Conservation (phyloP, 768 basidiomycete genomes). For the Tulasnella sp. region DNA sequence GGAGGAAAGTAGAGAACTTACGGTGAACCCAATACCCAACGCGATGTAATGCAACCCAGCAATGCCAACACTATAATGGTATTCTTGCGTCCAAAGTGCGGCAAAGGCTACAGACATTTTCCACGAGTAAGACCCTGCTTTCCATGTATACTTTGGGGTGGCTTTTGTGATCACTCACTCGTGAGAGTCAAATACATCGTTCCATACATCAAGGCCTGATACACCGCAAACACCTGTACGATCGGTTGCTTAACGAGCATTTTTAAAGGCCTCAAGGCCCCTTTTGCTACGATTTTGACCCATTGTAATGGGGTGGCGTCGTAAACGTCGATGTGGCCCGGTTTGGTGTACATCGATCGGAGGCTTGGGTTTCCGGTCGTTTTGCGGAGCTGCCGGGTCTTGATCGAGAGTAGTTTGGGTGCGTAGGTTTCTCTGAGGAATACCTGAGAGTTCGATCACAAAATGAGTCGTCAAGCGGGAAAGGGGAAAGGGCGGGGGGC, state of each 20-base stretch:
- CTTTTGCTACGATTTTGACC: constrained; percentile 45
- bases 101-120: constrained; percentile 32
- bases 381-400: constrained; percentile 37
- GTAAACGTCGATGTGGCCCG: constrained; percentile 31
- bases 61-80: constrained; percentile 55
- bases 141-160: not conserved
- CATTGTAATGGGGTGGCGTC: not conserved
- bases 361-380: constrained; percentile 31
- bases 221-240: constrained; percentile 61
- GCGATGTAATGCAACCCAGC: constrained; percentile 68
- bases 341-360: constrained; percentile 34
- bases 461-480: too few relatives aligned
- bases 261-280: constrained; percentile 64
- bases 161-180: constrained; percentile 16
- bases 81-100: constrained; percentile 38
- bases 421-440: constrained; percentile 41
- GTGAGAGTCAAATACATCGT: constrained; percentile 48
- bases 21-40: constrained; percentile 58
- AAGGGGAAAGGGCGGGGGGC: not conserved
- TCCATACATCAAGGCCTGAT: constrained; percentile 69
- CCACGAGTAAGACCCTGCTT: not conserved
- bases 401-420: constrained; percentile 37
- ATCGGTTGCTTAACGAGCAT: constrained; percentile 61
- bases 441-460: constrained; percentile 27
- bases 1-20: not conserved